Evolutionary conservation across 306 rosid genomes (phyloP), one percentile per base, ranked within the genome.

Genomic region (Cucurbita moschata): DNA sequence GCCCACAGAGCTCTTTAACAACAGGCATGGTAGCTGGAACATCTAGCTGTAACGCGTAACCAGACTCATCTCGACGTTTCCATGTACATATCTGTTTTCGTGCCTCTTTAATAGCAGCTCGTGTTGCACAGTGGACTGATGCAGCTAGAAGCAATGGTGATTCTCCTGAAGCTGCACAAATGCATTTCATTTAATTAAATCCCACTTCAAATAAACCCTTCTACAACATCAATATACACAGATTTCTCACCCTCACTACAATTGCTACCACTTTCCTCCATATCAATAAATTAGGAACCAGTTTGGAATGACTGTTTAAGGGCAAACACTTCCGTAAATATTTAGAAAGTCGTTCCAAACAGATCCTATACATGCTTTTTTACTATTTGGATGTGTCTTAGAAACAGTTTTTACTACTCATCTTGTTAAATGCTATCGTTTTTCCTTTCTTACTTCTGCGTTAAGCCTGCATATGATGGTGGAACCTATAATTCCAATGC

Each of bases 21-120:
- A 91, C 91, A 43, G 95, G 89, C 97, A 89, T 80, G 74, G 84
- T 89, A 52, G 99, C 99, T 3, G 99, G 99, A 69, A 91, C 95
- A 54, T 75, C 85, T 85, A 90, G 80, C 37, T 89, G 79, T 83
- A 94, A 87, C 54, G 59, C 51, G 19, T 83, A 64, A 60, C 77
- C 76, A 15, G 63, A 21, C 75, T 39, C 78, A 61, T 82, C 88
- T 6, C 40, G 6, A 80, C 78, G 40, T 52, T 85, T 80, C 99
- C 97, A 94, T 69, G 77, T 79, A 57, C 76, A 79, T 78, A 87
- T 78, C 84, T 94, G 97, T 74, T 85, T 86, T 65, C 95, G 82
- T 15, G 97, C 91, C 72, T 81, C 98, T 82, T 71, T 81, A 51
- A 87, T 77, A 26, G 98, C 97, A n/a, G 92, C 94, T 78, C 96